phyloP scores from a whole-genome alignment of 345 rosid genomes.

The Barbarea vulgaris region DNA sequence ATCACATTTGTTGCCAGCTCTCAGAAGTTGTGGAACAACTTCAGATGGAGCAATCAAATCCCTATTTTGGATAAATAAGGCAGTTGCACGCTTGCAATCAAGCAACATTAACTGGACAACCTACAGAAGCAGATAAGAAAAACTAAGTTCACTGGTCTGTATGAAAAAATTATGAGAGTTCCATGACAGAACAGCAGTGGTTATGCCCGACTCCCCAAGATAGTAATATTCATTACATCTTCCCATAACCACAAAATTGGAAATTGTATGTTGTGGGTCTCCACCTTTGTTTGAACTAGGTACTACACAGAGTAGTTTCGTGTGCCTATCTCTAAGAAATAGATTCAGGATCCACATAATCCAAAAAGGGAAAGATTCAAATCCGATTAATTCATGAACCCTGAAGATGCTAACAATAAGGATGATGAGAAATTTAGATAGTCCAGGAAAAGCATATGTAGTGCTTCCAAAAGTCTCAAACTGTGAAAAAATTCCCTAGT shows the following conservation, averaged over 20 bases:
- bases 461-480: constrained; percentile 23
- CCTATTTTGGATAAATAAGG: constrained; percentile 79
- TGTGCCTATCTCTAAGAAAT: constrained; percentile 10
- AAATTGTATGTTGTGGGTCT: background rate
- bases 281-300: constrained; percentile 12
- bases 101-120: constrained; percentile 89
- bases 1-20: constrained; percentile 66
- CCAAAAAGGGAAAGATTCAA: background rate
- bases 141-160: constrained; percentile 10
- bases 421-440: constrained; percentile 14
- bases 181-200: constrained; percentile 8
- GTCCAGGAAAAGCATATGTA: constrained; percentile 8
- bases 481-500: constrained; percentile 15
- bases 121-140: constrained; percentile 49
- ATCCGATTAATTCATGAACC: constrained; percentile 5
- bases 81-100: constrained; percentile 81
- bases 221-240: background rate
- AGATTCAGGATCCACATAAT: background rate
- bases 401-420: constrained; percentile 2
- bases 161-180: background rate
- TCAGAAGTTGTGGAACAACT: constrained; percentile 73
- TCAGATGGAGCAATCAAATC: constrained; percentile 82
- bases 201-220: constrained; percentile 11
- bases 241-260: constrained; percentile 9
- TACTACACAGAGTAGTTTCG: background rate